phyloP scores from a whole-genome alignment of 2,329 filamentous ascomycete genomes.

The Didymella glomerata region DNA sequence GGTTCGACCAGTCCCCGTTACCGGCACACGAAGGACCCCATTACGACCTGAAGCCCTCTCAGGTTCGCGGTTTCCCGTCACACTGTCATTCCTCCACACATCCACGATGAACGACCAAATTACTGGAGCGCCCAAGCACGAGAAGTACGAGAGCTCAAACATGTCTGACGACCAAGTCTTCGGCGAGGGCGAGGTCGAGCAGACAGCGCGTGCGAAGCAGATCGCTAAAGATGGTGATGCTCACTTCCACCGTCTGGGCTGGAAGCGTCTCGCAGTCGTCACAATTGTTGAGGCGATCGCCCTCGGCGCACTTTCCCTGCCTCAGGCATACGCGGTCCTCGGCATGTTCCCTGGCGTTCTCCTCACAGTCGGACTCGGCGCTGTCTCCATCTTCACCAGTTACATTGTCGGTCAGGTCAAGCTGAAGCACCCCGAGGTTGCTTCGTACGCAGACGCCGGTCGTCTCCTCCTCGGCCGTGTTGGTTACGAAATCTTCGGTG shows the following conservation, averaged over 20 bases:
- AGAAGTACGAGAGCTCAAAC: conserved; percentile 20
- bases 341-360: conserved; percentile 25
- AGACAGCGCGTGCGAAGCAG: conserved; percentile 22
- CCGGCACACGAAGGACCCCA: neutral
- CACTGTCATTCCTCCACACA: neutral
- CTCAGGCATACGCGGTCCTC: conserved; percentile 24
- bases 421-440: conserved; percentile 24
- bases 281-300: conserved; percentile 27
- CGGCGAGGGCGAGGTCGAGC: conserved; percentile 21
- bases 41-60: neutral
- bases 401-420: conserved; percentile 27
- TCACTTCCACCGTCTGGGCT: conserved; percentile 26
- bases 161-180: conserved; percentile 20
- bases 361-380: conserved; percentile 22
- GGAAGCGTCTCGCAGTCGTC: conserved; percentile 27
- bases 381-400: conserved; percentile 25
- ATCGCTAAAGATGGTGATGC: conserved; percentile 25
- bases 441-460: conserved; percentile 25
- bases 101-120: conserved; percentile 14
- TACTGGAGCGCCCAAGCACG: conserved; percentile 11
- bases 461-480: conserved; percentile 23
- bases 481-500: conserved; percentile 25
- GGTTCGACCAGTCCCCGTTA: conserved; percentile 9
- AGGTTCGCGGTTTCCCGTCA: neutral
- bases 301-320: conserved; percentile 24